Evolutionary conservation across 2,329 filamentous ascomycete species (phyloP).

Genomic region (Aspergillus caelatus): DNA sequence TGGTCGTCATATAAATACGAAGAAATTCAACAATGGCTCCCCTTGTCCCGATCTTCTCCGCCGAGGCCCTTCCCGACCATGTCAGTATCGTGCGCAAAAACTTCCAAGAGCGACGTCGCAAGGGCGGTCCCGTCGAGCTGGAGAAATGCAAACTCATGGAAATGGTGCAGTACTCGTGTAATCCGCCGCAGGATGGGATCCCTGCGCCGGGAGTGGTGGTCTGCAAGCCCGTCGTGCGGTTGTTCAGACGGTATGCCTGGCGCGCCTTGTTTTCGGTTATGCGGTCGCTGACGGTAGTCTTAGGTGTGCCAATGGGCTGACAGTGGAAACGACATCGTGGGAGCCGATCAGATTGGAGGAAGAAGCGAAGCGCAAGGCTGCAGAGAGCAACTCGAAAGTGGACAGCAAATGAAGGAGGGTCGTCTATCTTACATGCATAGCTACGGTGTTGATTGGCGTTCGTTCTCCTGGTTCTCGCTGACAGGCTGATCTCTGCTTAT

Average conservation of each 20-base stretch:
- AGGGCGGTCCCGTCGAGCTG: slow-evolving; percentile 54
- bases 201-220: slow-evolving; percentile 47
- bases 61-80: slow-evolving; percentile 53
- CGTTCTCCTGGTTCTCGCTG: slow-evolving; percentile 6
- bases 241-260: slow-evolving; percentile 59
- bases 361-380: slow-evolving; percentile 32
- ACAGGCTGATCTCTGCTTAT: slow-evolving; percentile 4
- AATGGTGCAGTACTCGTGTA: slow-evolving; percentile 65
- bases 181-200: slow-evolving; percentile 50
- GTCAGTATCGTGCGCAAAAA: slow-evolving; percentile 51
- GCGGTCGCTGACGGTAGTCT: slow-evolving; percentile 5
- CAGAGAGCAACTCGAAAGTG: slow-evolving; percentile 24
- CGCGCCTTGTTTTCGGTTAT: background rate
- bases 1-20: background rate
- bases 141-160: slow-evolving; percentile 60
- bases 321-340: slow-evolving; percentile 65
- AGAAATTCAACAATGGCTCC: slow-evolving; percentile 54
- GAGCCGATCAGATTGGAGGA: slow-evolving; percentile 46
- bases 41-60: slow-evolving; percentile 56
- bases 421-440: slow-evolving; percentile 9
- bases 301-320: slow-evolving; percentile 56
- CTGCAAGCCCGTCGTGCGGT: slow-evolving; percentile 60
- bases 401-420: slow-evolving; percentile 10
- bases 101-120: slow-evolving; percentile 55
- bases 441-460: slow-evolving; percentile 20